These are phyloP conservation scores for Moelleriella libera DNA, from an alignment of 2,329 filamentous ascomycete genomes.

Conservation along the genomic window DNA sequence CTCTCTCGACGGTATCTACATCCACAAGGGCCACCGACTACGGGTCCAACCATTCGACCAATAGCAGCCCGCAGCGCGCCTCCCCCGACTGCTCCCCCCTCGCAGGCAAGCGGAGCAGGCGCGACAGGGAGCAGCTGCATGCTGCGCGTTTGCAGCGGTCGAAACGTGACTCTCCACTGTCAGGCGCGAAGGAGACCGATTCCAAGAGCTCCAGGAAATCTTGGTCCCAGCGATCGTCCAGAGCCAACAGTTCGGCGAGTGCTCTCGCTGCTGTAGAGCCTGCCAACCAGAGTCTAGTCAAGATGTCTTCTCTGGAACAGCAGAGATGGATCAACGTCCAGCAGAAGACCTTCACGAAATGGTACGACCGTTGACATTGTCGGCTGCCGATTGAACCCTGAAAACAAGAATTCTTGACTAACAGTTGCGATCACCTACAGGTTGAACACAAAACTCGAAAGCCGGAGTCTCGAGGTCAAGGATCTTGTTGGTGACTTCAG, in stretches of 20 bases:
- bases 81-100: constrained; percentile 3
- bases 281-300: constrained; percentile 35
- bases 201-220: constrained; percentile 5
- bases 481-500: constrained; percentile 82
- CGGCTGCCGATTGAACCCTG: too few relatives aligned
- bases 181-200: constrained; percentile 5
- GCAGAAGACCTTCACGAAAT: constrained; percentile 99
- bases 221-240: constrained; percentile 20
- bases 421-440: constrained; percentile 26
- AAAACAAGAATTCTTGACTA: neutral
- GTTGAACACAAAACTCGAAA: constrained; percentile 90
- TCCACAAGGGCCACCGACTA: neutral
- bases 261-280: constrained; percentile 30
- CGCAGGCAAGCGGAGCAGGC: constrained; percentile 11
- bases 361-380: constrained; percentile 21
- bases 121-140: constrained; percentile 34
- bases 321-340: constrained; percentile 68
- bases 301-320: constrained; percentile 51
- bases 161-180: constrained; percentile 18
- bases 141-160: constrained; percentile 32
- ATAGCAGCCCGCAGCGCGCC: constrained; percentile 10
- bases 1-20: neutral
- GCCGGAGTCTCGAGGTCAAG: constrained; percentile 63
- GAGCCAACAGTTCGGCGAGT: constrained; percentile 19
- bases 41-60: neutral